Base-by-base conservation (phyloP, 163 green algal genomes). In the Scenedesmus sp. region DNA sequence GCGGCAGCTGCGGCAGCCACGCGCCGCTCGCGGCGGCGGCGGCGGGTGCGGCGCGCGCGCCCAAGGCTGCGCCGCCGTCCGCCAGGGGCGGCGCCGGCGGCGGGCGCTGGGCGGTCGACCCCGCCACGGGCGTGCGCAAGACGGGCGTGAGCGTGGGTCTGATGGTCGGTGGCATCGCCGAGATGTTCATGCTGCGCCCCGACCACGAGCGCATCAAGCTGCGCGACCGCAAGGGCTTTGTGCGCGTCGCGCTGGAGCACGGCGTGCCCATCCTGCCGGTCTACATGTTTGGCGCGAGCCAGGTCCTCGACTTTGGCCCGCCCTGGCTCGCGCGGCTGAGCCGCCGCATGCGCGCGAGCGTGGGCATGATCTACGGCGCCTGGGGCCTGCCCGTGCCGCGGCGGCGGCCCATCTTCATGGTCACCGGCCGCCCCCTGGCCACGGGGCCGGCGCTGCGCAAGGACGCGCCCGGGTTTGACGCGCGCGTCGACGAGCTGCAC, bases 91-190 rank as follows among this genome's bases (percentile, higher is more conserved):
- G 22, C 62, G 34, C 33, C 29, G 31, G 7, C 62, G 50, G 62
- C 60, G 47, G 60, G 22, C 33, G 31, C 62, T 10, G 47, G 60
- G 60, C n/a, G 44, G 17, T 64, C 29, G 60, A 72, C 63, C 33
- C 60, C 0, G 47, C 31, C 0, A 72, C 60, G 10, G 60, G 53
- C 20, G 11, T 45, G 47, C 73, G 60, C 31, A 65, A 80, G 60
- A 69, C 50, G 0, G 75, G 75, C 39, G 57, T 77, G 50, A 54
- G 33, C 3, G 70, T 84, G 33, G 70, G 63, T 1, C 39, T 84
- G 4, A 80, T 84, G 45, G 70, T 81, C n/a, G 78, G 78, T n/a
- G 78, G 78, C 44, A 84, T 84, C 34, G 78, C 78, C 20, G 78
- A 84, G 70, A 83, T 83, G 77, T 83, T 78, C 42, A 78, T 83